Evolutionary conservation across 2,329 filamentous ascomycete genomes (phyloP).

Genomic region (Calonectria multiphialidica): DNA sequence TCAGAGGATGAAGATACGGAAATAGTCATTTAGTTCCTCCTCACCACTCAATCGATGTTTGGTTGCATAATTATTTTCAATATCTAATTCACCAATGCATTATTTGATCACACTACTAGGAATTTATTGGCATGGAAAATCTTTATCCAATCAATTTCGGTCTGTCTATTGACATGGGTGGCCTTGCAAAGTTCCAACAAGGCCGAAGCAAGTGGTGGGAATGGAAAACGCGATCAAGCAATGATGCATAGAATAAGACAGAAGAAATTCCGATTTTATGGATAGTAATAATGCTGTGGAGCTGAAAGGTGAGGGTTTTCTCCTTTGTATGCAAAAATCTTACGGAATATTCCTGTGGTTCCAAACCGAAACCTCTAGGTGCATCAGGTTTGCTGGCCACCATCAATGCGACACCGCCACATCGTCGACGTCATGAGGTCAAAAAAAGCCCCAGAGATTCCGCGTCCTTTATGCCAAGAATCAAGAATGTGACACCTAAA

Average conservation of each 20-base stretch:
- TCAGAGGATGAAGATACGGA: no score
- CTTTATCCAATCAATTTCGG: not conserved
- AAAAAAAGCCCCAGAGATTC: conserved; percentile 29
- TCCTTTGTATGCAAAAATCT: not conserved
- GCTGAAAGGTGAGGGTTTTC: no score
- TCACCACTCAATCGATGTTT: no score
- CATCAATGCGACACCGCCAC: conserved; percentile 35
- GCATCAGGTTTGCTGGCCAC: not conserved
- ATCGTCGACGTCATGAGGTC: conserved; percentile 36
- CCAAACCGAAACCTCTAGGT: not conserved
- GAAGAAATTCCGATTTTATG: not conserved
- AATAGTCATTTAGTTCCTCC: no score
- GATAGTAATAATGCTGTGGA: no score
- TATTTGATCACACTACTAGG: no score
- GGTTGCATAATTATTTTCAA: no score
- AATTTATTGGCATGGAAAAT: no score
- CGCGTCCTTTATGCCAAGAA: conserved; percentile 40
- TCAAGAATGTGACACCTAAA: conserved; percentile 17
- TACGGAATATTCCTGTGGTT: not conserved
- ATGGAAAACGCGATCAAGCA: not conserved
- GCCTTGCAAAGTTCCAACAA: not conserved
- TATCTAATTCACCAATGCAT: no score
- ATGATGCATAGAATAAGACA: not conserved
- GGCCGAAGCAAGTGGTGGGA: not conserved
- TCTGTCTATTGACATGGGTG: not conserved